Conservation (phyloP, 2,329 filamentous ascomycete genomes). For the Fusarium sambucinum region DNA sequence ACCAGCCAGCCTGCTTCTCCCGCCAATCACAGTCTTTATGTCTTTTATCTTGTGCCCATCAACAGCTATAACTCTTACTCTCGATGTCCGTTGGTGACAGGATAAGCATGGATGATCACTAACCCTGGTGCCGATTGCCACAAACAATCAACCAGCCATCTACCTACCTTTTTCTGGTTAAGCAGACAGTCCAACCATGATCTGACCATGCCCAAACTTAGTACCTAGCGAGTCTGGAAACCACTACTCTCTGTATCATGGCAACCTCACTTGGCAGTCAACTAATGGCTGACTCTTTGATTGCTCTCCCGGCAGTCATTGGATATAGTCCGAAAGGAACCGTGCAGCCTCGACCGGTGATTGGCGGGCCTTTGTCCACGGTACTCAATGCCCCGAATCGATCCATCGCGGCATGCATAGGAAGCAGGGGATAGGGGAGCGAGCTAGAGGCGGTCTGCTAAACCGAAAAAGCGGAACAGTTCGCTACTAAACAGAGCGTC, state of each 20-base stretch:
- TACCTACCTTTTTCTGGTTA: not conserved
- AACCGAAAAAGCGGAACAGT: conserved; percentile 7
- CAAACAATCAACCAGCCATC: not conserved
- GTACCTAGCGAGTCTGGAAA: conserved; percentile 1
- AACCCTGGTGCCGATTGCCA: conserved; percentile 13
- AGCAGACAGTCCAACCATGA: not conserved
- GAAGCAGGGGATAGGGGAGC: conserved; percentile 10
- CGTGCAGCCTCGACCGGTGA: conserved; percentile 4
- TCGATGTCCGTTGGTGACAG: conserved; percentile 7
- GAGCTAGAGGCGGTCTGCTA: conserved; percentile 15
- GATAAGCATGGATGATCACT: conserved; percentile 7
- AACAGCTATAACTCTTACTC: conserved; percentile 12
- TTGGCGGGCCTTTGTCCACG: conserved; percentile 6
- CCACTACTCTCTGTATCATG: not conserved
- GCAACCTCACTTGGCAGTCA: not conserved
- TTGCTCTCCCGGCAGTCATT: conserved; percentile 2
- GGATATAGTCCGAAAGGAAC: not conserved
- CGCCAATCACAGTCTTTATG: conserved; percentile 14
- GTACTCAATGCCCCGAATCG: conserved; percentile 10
- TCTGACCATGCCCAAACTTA: not conserved
- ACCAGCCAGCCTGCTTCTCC: not conserved
- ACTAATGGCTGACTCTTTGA: not conserved
- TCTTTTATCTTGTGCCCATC: conserved; percentile 10
- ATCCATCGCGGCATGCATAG: not conserved
- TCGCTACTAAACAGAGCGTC: conserved; percentile 12